phyloP scores from a whole-genome alignment of 768 basidiomycete species.

The Dioszegia aurantiaca region DNA sequence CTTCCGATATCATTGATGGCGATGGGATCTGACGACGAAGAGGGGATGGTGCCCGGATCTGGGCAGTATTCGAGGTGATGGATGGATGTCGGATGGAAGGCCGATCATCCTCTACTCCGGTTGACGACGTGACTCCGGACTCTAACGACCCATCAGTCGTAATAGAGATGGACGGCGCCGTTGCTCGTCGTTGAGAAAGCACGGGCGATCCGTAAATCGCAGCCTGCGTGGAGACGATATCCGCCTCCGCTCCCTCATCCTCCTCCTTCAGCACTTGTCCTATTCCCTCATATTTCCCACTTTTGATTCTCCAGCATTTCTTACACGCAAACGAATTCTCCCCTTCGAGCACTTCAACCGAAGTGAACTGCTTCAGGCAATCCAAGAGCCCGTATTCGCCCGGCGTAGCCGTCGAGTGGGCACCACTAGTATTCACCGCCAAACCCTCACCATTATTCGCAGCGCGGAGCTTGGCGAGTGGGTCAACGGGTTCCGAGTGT shows the following conservation, averaged over 20 bases:
- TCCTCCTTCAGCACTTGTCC: slow-evolving; percentile 36
- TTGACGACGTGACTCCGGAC: not conserved
- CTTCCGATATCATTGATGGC: not conserved
- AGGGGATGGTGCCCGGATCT: slow-evolving; percentile 34
- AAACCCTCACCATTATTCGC: slow-evolving; percentile 29
- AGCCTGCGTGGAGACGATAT: not conserved
- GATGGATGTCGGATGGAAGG: slow-evolving; percentile 15
- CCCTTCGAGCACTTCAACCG: slow-evolving; percentile 87
- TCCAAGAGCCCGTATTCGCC: slow-evolving; percentile 56
- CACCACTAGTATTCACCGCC: not conserved
- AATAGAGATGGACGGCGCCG: slow-evolving; percentile 26
- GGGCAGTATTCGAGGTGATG: slow-evolving; percentile 12
- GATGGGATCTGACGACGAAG: slow-evolving; percentile 23
- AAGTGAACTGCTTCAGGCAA: slow-evolving; percentile 79
- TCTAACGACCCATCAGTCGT: slow-evolving; percentile 1
- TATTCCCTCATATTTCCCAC: slow-evolving; percentile 57
- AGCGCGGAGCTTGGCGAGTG: slow-evolving; percentile 38
- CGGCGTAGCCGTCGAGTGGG: slow-evolving; percentile 5
- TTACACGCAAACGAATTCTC: slow-evolving; percentile 93
- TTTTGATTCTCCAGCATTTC: slow-evolving; percentile 82
- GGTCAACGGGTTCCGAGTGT: slow-evolving; percentile 28
- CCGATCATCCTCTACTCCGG: not conserved
- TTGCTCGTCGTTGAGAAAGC: not conserved
- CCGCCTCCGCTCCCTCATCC: slow-evolving; percentile 34
- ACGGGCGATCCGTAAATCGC: slow-evolving; percentile 30